Conservation (phyloP, 2,329 filamentous ascomycete species). For the Colletotrichum costaricense region DNA sequence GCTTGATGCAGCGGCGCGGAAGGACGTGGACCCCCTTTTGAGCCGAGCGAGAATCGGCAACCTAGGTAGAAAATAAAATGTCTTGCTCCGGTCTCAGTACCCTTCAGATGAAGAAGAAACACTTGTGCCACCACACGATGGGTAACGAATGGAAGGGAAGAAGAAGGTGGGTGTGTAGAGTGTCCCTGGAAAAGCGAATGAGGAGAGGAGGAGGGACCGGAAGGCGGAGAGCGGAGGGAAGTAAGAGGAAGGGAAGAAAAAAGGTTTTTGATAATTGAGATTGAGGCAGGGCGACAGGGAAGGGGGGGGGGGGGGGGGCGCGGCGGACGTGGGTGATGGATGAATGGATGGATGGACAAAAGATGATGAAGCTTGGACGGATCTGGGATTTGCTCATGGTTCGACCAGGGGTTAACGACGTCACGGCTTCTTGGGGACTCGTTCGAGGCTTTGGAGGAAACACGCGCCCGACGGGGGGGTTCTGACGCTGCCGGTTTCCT, state of each 20-base stretch:
- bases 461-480: constrained; percentile 24
- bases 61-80: neutral
- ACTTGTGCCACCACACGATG: constrained; percentile 3
- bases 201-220: constrained; percentile 22
- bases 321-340: neutral
- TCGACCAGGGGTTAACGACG: constrained; percentile 31
- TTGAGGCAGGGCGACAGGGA: neutral
- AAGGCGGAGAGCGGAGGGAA: constrained; percentile 21
- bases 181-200: constrained; percentile 25
- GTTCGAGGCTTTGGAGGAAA: constrained; percentile 29
- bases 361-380: constrained; percentile 17
- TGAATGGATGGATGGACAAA: neutral
- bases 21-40: constrained; percentile 11
- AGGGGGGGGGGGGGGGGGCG: neutral
- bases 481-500: constrained; percentile 31
- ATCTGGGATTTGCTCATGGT: constrained; percentile 33
- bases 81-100: constrained; percentile 31
- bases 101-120: constrained; percentile 30
- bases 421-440: constrained; percentile 31
- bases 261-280: constrained; percentile 11
- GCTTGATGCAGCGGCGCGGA: constrained; percentile 10
- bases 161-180: constrained; percentile 18
- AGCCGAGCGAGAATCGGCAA: constrained; percentile 3
- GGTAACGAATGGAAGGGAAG: constrained; percentile 14
- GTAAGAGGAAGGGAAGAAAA: constrained; percentile 20